A percentile compares a stretch with the other conserved stretches of the same genome.
These are phyloP conservation scores for Colletotrichum incanum DNA, from an alignment of 2,329 filamentous ascomycete genomes.

Conservation along the genomic window DNA sequence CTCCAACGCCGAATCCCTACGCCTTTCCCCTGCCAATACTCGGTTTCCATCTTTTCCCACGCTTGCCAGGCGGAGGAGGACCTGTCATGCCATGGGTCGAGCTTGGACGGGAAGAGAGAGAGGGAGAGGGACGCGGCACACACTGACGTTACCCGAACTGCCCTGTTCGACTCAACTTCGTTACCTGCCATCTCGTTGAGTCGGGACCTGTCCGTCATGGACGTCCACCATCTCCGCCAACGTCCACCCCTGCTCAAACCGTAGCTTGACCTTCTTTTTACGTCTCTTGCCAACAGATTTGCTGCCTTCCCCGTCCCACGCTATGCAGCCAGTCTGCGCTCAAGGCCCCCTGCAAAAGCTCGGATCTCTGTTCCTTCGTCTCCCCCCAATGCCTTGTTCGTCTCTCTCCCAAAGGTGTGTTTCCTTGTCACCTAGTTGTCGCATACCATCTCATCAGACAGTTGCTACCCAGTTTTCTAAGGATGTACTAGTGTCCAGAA, in stretches of 20 bases:
- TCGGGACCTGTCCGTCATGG: slow-evolving; percentile 33
- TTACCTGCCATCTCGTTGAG: slow-evolving; percentile 34
- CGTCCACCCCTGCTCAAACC: slow-evolving; percentile 13
- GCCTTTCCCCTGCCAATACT: slow-evolving; percentile 3
- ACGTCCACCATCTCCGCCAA: slow-evolving; percentile 22
- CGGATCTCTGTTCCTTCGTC: slow-evolving; percentile 13
- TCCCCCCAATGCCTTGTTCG: slow-evolving; percentile 10
- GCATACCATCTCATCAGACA: slow-evolving; percentile 30
- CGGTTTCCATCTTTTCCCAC: neutral
- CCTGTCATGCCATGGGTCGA: neutral
- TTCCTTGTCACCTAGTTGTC: slow-evolving; percentile 24
- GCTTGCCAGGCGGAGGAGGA: neutral
- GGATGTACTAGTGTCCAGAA: neutral
- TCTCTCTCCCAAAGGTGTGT: slow-evolving; percentile 8
- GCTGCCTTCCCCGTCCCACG: slow-evolving; percentile 22
- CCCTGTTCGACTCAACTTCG: slow-evolving; percentile 39
- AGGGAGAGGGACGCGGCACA: neutral
- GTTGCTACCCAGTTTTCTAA: neutral
- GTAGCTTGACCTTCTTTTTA: neutral
- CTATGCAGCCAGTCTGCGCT: neutral
- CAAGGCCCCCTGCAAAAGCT: slow-evolving; percentile 13
- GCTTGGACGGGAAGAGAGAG: neutral
- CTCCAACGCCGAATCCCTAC: slow-evolving; percentile 5
- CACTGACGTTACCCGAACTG: slow-evolving; percentile 22
- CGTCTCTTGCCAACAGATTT: slow-evolving; percentile 1